Percentiles rank a stretch among this genome's conserved stretches.
Evolutionary conservation across 495 filamentous ascomycete genomes (phyloP).

Genomic region (Evansstolkia leycettana): DNA sequence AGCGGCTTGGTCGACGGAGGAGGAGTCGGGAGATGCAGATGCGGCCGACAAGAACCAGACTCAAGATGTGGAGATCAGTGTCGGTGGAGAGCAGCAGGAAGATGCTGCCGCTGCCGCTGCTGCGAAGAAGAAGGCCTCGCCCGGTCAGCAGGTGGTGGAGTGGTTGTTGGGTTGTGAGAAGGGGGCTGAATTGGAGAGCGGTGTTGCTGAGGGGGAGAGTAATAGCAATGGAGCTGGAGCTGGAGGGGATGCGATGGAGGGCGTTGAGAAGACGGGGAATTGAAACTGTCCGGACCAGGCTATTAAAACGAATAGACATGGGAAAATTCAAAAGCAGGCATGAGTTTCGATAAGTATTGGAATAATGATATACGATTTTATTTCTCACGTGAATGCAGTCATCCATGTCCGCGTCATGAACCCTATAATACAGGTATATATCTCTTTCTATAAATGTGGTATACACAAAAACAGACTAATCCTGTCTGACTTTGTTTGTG

Average conservation of each 20-base stretch:
- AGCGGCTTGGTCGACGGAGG: conserved; percentile 28
- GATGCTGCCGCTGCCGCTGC: too few species aligned
- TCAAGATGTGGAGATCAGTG: conserved; percentile 16
- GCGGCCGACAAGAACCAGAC: conserved; percentile 10
- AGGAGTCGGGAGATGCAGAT: conserved; percentile 7
- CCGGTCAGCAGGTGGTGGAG: conserved; percentile 27
- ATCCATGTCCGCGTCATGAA: too few species aligned
- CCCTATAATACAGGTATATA: too few species aligned
- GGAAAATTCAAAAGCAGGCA: not conserved
- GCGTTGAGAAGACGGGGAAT: not conserved
- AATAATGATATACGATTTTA: conserved; percentile 1
- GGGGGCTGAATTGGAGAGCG: conserved; percentile 22
- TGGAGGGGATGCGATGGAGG: not conserved
- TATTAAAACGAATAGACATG: not conserved
- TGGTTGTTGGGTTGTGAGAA: conserved; percentile 34
- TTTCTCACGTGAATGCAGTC: conserved; percentile 1
- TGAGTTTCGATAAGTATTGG: not conserved
- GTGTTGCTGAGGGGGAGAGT: conserved; percentile 5
- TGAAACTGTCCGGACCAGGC: too few species aligned
- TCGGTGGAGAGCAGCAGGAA: conserved; percentile 13
- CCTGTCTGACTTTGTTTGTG: not conserved
- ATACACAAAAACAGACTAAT: not conserved
- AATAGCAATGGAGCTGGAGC: not conserved
- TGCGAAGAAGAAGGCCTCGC: conserved; percentile 2
- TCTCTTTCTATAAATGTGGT: too few species aligned